Conservation (phyloP, 2,329 filamentous ascomycete species). For the Cylindrodendrum hubeiense region DNA sequence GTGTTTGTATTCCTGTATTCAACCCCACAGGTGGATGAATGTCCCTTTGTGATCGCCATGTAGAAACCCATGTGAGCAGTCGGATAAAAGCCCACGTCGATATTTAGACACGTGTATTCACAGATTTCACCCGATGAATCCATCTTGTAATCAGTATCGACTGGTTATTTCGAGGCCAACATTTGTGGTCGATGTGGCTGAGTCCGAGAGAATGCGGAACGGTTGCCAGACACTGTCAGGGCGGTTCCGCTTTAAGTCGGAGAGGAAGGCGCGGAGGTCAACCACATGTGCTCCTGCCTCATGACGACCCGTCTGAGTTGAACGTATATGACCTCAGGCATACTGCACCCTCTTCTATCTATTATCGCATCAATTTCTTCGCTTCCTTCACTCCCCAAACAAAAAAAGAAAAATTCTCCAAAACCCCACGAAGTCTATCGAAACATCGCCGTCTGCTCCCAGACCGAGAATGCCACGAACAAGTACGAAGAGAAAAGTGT, state of each 20-base stretch:
- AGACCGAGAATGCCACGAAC: slow-evolving; percentile 41
- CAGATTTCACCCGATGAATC: neutral
- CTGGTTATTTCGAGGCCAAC: neutral
- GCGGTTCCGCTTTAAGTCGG: slow-evolving; percentile 16
- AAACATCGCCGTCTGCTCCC: neutral
- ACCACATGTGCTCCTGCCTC: slow-evolving; percentile 1
- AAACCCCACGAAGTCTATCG: neutral
- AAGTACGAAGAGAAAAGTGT: slow-evolving; percentile 43
- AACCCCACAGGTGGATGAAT: neutral
- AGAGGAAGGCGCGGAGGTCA: slow-evolving; percentile 21
- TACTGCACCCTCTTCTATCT: neutral
- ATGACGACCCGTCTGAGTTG: neutral
- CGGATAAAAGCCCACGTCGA: neutral
- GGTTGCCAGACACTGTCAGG: neutral
- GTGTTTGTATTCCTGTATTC: neutral
- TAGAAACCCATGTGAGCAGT: neutral
- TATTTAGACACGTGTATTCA: neutral
- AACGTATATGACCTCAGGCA: slow-evolving; percentile 5
- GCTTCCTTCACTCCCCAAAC: neutral
- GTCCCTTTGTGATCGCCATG: neutral
- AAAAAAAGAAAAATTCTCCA: too few relatives aligned
- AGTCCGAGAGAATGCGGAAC: slow-evolving; percentile 5
- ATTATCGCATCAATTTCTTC: neutral
- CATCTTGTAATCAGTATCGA: neutral
- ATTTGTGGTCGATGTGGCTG: neutral